Conservation (phyloP, 75 land plant genomes). For the Pseudotsuga menziesii region DNA sequence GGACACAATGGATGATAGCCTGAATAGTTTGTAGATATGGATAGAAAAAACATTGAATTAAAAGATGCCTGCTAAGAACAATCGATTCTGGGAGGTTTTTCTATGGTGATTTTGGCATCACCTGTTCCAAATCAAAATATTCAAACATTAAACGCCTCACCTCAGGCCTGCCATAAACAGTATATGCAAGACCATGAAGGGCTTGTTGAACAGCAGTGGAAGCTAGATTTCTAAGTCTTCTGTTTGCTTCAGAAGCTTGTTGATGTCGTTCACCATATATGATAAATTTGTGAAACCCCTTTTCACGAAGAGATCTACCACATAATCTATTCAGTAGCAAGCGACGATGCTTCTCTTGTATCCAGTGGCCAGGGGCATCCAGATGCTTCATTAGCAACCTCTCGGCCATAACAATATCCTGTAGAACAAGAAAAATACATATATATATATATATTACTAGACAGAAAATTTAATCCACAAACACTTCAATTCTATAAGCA, state of each 20-base stretch:
- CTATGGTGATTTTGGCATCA: constrained; percentile 48
- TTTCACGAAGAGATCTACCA: constrained; percentile 72
- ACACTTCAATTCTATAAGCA: no score
- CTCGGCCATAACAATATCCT: constrained; percentile 99
- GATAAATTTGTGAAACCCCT: constrained; percentile 59
- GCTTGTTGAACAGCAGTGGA: constrained; percentile 89
- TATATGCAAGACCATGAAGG: constrained; percentile 77
- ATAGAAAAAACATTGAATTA: not conserved
- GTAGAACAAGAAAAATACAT: not conserved
- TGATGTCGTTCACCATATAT: constrained; percentile 59
- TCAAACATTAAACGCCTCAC: constrained; percentile 95
- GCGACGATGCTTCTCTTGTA: constrained; percentile 75
- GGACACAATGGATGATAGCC: not conserved
- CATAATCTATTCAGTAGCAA: constrained; percentile 79
- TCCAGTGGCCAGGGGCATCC: constrained; percentile 86
- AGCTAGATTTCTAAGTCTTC: constrained; percentile 74
- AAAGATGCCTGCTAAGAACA: not conserved
- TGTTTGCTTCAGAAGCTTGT: constrained; percentile 56
- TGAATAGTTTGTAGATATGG: not conserved
- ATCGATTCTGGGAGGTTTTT: not conserved
- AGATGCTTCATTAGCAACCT: constrained; percentile 90
- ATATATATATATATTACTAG: not conserved
- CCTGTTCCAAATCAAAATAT: constrained; percentile 82
- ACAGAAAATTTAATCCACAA: not conserved
- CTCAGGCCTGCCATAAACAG: constrained; percentile 86